Evolutionary conservation across 2,329 filamentous ascomycete genomes (phyloP).

Genomic region (Paracoccidioides lutzii): DNA sequence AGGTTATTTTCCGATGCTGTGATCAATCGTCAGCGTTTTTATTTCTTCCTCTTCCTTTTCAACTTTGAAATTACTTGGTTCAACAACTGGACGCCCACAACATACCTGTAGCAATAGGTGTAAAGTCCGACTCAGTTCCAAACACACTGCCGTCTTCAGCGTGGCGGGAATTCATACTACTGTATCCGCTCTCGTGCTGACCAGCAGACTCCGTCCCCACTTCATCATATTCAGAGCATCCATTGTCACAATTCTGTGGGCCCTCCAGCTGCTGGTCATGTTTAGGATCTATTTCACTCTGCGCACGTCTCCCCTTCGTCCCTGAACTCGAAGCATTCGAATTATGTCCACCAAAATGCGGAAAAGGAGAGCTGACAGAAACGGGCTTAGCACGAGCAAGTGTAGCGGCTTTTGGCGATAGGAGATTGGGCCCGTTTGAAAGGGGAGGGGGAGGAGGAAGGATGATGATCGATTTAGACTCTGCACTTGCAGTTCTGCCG

Average conservation of each 20-base stretch:
- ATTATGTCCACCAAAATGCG: not conserved
- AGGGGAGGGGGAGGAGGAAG: not conserved
- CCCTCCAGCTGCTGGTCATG: not conserved
- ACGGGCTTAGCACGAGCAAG: not conserved
- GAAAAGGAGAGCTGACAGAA: not conserved
- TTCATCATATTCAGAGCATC: not conserved
- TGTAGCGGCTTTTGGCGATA: not conserved
- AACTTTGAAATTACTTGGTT: not conserved
- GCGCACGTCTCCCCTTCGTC: not conserved
- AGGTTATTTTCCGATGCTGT: not conserved
- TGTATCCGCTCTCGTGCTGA: not conserved
- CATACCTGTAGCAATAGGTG: slow-evolving; percentile 1
- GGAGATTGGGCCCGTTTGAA: not conserved
- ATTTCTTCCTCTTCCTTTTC: not conserved
- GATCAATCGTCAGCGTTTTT: not conserved
- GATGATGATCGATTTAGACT: not conserved
- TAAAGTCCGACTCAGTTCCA: not conserved
- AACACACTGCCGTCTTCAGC: not conserved
- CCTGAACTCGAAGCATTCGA: not conserved
- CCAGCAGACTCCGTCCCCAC: not conserved
- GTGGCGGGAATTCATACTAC: not conserved
- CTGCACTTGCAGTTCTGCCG: slow-evolving; percentile 9
- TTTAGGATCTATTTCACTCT: not conserved
- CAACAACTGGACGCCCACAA: not conserved
- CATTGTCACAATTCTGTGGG: not conserved